A percentile compares a stretch with the other conserved stretches of the same genome.
Conservation (phyloP, 306 rosid genomes). For the Cicer pinnatifidum region DNA sequence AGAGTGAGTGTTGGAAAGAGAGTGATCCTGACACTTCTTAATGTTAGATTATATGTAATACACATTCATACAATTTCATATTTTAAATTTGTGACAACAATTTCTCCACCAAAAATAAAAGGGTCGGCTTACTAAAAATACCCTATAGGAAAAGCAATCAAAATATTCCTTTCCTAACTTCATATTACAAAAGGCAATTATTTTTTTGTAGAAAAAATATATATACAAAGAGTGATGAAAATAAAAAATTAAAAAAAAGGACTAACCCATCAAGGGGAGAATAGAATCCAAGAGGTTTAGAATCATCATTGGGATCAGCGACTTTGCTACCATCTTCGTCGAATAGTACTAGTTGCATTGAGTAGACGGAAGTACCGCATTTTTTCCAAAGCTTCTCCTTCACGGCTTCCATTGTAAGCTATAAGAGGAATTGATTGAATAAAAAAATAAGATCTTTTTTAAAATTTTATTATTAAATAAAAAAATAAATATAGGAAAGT, state of each 20-base stretch:
- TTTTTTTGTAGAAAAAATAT: too few relatives aligned
- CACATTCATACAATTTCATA: not conserved
- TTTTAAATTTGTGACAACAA: not conserved
- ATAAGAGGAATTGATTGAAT: slow-evolving; percentile 4
- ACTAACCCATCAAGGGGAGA: slow-evolving; percentile 82
- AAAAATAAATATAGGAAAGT: not conserved
- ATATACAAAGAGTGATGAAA: not conserved
- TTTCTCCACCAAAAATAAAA: not conserved
- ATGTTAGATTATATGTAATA: too few relatives aligned
- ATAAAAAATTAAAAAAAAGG: not conserved
- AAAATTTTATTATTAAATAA: not conserved
- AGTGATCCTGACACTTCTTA: too few relatives aligned
- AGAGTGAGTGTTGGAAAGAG: too few relatives aligned
- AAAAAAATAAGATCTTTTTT: not conserved
- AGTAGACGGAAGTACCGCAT: slow-evolving; percentile 77
- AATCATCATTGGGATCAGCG: slow-evolving; percentile 65
- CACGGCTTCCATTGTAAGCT: slow-evolving; percentile 69
- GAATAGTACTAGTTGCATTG: slow-evolving; percentile 76
- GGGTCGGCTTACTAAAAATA: not conserved
- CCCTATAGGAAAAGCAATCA: not conserved
- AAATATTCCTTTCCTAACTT: not conserved
- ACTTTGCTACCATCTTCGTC: slow-evolving; percentile 68
- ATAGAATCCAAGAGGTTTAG: slow-evolving; percentile 70
- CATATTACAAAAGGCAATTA: too few relatives aligned
- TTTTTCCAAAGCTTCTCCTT: slow-evolving; percentile 86